phyloP scores from a whole-genome alignment of 805 yeast genomes.

The Sungouiozyma ichnusensis region DNA sequence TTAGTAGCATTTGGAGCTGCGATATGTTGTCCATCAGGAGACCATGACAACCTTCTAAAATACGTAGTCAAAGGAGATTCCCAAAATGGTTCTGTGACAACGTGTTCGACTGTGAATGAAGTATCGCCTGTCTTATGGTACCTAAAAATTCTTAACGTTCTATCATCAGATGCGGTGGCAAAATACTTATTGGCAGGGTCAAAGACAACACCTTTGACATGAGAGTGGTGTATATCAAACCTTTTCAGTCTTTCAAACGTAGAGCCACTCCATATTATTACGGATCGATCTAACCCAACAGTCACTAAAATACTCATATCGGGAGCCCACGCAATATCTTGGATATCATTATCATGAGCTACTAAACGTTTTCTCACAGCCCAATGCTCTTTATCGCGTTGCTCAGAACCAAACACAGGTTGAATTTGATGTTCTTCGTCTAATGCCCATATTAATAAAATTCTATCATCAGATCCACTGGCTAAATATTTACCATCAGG shows the following conservation, averaged over 20 bases:
- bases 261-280: conserved; percentile 86
- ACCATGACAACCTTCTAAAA: conserved; percentile 79
- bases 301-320: conserved; percentile 84
- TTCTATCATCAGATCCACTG: conserved; percentile 90
- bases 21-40: conserved; percentile 80
- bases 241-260: conserved; percentile 81
- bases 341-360: conserved; percentile 96
- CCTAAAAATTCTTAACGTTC: conserved; percentile 79
- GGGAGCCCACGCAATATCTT: conserved; percentile 97
- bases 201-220: conserved; percentile 92
- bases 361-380: conserved; percentile 82
- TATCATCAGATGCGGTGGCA: conserved; percentile 93
- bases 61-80: conserved; percentile 89
- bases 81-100: conserved; percentile 73
- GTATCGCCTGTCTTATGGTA: conserved; percentile 67
- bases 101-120: conserved; percentile 77
- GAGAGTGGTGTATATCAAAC: conserved; percentile 87
- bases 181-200: conserved; percentile 98
- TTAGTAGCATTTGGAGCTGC: conserved; percentile 82
- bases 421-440: conserved; percentile 46
- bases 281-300: conserved; percentile 88
- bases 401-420: conserved; percentile 59
- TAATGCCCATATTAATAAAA: conserved; percentile 83
- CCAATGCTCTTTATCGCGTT: conserved; percentile 79
- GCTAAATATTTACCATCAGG: conserved; percentile 89